Base-by-base conservation (phyloP, 202 grass and related monocot species). In the Bolboschoenoplectus hybrid region DNA sequence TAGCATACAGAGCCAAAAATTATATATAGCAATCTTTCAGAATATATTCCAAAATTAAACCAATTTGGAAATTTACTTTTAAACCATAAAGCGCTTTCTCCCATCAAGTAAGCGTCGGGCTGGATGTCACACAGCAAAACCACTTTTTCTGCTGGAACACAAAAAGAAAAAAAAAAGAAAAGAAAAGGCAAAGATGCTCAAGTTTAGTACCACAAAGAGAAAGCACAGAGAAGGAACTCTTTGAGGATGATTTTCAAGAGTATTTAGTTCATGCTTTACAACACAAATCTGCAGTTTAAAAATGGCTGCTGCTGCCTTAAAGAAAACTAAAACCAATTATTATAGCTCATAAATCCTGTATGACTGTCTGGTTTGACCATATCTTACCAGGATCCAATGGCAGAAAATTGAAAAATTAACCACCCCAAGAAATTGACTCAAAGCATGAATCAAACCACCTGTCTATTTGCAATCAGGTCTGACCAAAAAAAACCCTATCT, bases 51-150 rank as follows among this genome's bases (percentile, higher is more conserved):
- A 88, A 89, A 90, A 89, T 83, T 72, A 88, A 91, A 86, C 58
- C 73, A 86, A 87, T 44, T 67, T 86, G 82, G 76, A 74, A 80
- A 87, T 80, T 57, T 9, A 81, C 76, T 81, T 85, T 32, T 49
- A 74, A 82, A 9, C 46, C 51, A 62, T 43, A 32, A 80, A 40
- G n/a, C 6, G 1, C 76, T 40, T 41, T 91, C 79, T 66, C 82
- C 73, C 85, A 80, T 92, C 86, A 97, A 80, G 91, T 90, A 79
- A 89, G 91, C 74, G 94, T 93, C 12, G 91, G 94, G 51, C 91
- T 97, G 61, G 91, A 51, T 9, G 75, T 93, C 91, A 97, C 91
- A 36, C 94, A 97, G 88, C 94, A 97, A 86, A 97, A 92, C 94
- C 94, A 94, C 76, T 92, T 97, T 92, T 97, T 97, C 91, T 97